Conservation (phyloP, 768 basidiomycete genomes). For the Boletus edulis region DNA sequence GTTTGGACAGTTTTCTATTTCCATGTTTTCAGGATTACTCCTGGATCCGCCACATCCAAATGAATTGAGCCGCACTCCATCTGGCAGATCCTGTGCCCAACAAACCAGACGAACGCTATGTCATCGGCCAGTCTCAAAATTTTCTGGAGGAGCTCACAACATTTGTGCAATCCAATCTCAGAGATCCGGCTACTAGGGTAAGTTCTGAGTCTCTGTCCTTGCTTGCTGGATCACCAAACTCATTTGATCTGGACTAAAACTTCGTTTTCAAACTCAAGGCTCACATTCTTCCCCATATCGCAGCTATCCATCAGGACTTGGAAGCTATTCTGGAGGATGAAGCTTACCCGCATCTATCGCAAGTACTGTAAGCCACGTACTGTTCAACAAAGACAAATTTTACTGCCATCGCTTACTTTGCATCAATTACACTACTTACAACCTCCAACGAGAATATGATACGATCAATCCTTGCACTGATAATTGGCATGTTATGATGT, state of each 20-base stretch:
- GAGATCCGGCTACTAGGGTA: not conserved
- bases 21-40: not conserved
- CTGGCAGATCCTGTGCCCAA: not conserved
- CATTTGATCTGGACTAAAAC: not conserved
- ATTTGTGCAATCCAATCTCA: not conserved
- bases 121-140: not conserved
- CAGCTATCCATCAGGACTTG: not conserved
- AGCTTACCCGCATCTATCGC: no score
- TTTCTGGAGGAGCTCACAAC: not conserved
- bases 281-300: not conserved
- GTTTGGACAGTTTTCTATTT: not conserved
- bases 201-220: not conserved
- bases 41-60: not conserved
- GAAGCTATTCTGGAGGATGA: no score
- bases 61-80: not conserved
- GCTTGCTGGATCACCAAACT: not conserved
- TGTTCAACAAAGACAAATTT: not conserved
- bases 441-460: not conserved
- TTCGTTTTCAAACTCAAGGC: not conserved
- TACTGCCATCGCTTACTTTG: not conserved
- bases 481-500: not conserved
- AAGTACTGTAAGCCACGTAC: not conserved
- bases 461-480: not conserved
- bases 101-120: not conserved
- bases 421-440: not conserved